Evolutionary conservation across 2,329 filamentous ascomycete genomes (phyloP).

Genomic region (Sporothrix luriei): DNA sequence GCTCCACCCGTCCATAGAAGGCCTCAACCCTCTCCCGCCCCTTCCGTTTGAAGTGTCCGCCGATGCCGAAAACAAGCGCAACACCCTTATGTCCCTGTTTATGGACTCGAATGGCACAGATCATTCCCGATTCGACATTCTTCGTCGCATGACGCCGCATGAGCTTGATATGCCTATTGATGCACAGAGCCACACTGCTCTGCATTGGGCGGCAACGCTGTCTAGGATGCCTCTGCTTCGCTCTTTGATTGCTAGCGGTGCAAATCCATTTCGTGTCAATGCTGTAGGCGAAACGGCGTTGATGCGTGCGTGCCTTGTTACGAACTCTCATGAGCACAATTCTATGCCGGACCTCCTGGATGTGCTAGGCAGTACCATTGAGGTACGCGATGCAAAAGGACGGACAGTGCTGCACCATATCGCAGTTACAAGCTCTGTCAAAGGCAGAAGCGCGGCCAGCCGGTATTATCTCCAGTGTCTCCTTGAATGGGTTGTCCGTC

Average conservation of each 20-base stretch:
- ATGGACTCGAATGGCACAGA: constrained; percentile 72
- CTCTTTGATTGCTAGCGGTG: constrained; percentile 78
- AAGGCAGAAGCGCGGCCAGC: constrained; percentile 85
- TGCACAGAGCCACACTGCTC: constrained; percentile 80
- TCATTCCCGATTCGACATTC: constrained; percentile 70
- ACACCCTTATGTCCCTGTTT: constrained; percentile 79
- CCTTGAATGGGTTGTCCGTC: constrained; percentile 89
- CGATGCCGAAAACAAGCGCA: constrained; percentile 77
- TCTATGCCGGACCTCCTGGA: constrained; percentile 91
- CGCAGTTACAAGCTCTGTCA: constrained; percentile 91
- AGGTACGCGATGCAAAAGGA: constrained; percentile 84
- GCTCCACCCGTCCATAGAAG: constrained; percentile 48
- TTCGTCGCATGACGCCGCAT: constrained; percentile 71
- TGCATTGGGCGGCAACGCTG: constrained; percentile 95
- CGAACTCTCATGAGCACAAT: constrained; percentile 88
- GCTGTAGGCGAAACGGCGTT: constrained; percentile 86
- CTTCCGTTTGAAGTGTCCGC: constrained; percentile 63
- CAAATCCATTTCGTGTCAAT: constrained; percentile 86
- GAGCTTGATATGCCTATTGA: constrained; percentile 95
- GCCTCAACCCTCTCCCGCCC: constrained; percentile 64
- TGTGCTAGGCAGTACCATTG: constrained; percentile 84
- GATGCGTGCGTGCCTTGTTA: constrained; percentile 89
- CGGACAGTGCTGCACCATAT: constrained; percentile 95
- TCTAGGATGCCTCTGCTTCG: constrained; percentile 81
- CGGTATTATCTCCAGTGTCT: constrained; percentile 95